Evolutionary conservation across 2,329 filamentous ascomycete genomes (phyloP), one percentile per base, ranked within the genome.

Genomic region (Neonectria coccinea): DNA sequence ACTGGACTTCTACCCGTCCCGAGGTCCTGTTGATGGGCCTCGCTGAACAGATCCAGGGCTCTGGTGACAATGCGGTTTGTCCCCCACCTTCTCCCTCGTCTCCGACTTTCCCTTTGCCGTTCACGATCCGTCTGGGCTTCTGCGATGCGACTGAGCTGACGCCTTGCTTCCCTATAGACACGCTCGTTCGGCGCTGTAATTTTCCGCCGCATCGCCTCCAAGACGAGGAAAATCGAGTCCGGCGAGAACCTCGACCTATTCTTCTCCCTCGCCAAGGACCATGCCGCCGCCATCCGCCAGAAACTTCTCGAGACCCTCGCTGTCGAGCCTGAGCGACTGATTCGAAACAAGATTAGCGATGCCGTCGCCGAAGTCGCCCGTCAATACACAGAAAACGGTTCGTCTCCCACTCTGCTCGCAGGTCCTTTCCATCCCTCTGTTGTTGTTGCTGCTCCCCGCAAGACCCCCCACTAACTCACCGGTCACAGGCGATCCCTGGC

Each of bases 311-410:
- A 94, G 75, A 89, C 89, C 56, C 84, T 97, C 57, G 88, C 88
- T 62, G 85, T 84, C 66, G 96, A 98, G 81, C 83, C 87, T 22
- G 88, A 92, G 67, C 87, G 89, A 66, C 84, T 88, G 42, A 92
- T 97, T 51, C 88, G 96, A 74, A 96, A 97, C 83, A 99, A 99
- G 81, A 92, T 98, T 77, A 96, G 94, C 73, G 96, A 99, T 81
- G 94, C 95, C n/a, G 92, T 98, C 67, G 96, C 96, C 25, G 96
- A 99, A 81, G 86, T 99, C 65, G 96, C 95, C 48, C 89, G 96
- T 75, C 94, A 99, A 82, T 97, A 97, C 80, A 92, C 92, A 48
- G 96, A 98, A 74, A 93, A 92, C 75, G 91, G 93, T 97, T 85
- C 79, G 90, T 83, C 57, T 11, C 33, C 58, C 51, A 45, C 29